A percentile compares a stretch with the other conserved stretches of the same genome.
Conservation (phyloP, 148 eudicot species). For the Heliosperma pusillum region DNA sequence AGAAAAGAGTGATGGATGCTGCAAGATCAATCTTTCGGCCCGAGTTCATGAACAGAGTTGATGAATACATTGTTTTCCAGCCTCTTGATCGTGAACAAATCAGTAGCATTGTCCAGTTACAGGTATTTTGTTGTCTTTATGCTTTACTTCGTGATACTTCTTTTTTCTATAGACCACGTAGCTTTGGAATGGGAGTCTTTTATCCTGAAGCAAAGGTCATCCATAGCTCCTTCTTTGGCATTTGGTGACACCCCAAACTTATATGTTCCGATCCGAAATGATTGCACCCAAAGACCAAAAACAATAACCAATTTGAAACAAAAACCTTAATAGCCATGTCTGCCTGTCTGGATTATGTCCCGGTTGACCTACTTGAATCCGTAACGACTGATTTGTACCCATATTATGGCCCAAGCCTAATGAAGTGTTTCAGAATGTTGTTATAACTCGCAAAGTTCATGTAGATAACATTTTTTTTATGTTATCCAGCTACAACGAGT, state of each 20-base stretch:
- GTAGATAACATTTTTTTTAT: background rate
- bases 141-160: background rate
- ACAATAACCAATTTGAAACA: too few relatives aligned
- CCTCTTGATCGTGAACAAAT: slow-evolving; percentile 86
- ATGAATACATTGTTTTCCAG: slow-evolving; percentile 94
- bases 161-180: background rate
- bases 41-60: slow-evolving; percentile 95
- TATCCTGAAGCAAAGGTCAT: too few relatives aligned
- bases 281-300: too few relatives aligned
- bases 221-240: too few relatives aligned
- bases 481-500: slow-evolving; percentile 66
- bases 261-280: too few relatives aligned
- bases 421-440: background rate
- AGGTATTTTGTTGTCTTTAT: slow-evolving; percentile 41
- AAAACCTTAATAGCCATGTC: too few relatives aligned
- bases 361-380: too few relatives aligned
- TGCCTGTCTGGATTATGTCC: too few relatives aligned
- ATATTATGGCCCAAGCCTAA: too few relatives aligned
- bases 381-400: too few relatives aligned
- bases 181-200: background rate
- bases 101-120: slow-evolving; percentile 67
- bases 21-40: slow-evolving; percentile 86
- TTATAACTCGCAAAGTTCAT: background rate
- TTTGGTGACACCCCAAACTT: too few relatives aligned
- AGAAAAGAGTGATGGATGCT: slow-evolving; percentile 85